Percentiles rank a stretch among this genome's conserved stretches.
Evolutionary conservation across 2,329 filamentous ascomycete species (phyloP).

Genomic region (Aspergillus brasiliensis): DNA sequence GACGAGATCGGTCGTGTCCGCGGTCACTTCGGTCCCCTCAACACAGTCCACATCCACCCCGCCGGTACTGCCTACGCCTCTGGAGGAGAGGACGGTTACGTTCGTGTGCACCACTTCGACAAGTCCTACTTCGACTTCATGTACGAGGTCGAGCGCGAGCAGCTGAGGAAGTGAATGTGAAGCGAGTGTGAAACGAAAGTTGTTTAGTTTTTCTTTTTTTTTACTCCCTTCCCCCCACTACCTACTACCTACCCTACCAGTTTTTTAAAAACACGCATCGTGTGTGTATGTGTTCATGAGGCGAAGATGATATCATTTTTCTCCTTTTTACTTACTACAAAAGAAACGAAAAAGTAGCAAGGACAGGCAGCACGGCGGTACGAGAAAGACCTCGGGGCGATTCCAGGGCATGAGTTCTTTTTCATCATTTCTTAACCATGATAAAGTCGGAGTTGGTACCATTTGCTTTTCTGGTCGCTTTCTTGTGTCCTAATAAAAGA

Average conservation of each 20-base stretch:
- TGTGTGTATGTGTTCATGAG: constrained; percentile 40
- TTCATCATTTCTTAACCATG: constrained; percentile 37
- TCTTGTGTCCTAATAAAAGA: constrained; percentile 39
- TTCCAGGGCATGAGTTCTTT: constrained; percentile 39
- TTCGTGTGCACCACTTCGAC: constrained; percentile 97
- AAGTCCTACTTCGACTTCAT: constrained; percentile 98
- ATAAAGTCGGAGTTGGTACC: constrained; percentile 44
- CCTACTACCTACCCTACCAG: constrained; percentile 13
- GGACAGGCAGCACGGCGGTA: constrained; percentile 27
- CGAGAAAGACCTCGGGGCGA: constrained; percentile 32
- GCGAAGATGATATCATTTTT: constrained; percentile 26
- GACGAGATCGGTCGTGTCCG: constrained; percentile 97
- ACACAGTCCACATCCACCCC: constrained; percentile 93
- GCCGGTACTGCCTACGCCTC: constrained; percentile 90
- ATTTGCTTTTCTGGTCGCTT: constrained; percentile 31
- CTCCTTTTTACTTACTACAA: constrained; percentile 7
- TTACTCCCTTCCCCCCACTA: too few relatives aligned
- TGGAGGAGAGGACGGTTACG: constrained; percentile 97
- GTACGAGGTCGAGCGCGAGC: constrained; percentile 96
- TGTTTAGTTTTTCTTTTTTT: constrained; percentile 17
- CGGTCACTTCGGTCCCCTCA: constrained; percentile 94
- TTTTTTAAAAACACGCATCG: constrained; percentile 26
- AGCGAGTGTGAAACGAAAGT: constrained; percentile 17
- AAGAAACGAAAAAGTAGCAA: constrained; percentile 22
- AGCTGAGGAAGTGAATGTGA: constrained; percentile 46